These are phyloP conservation scores for Phoenix roebelenii DNA, from an alignment of 176 grass and related monocot species.

Conservation along the genomic window DNA sequence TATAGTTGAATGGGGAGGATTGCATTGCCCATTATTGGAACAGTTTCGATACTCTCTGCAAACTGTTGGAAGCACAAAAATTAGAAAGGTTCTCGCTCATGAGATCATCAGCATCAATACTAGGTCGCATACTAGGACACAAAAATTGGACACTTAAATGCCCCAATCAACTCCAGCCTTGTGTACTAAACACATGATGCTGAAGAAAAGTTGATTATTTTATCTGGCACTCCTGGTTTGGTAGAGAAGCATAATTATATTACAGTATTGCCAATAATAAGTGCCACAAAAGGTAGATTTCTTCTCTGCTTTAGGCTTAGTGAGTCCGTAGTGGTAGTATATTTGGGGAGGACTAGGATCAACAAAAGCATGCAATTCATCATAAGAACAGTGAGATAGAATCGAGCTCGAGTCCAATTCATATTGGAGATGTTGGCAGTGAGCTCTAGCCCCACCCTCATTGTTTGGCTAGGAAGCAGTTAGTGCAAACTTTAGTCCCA, in stretches of 20 bases:
- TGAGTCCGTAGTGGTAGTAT: conserved; percentile 16
- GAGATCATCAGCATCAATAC: conserved; percentile 20
- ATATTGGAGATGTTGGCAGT: conserved; percentile 13
- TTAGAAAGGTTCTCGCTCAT: background rate
- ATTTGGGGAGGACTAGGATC: conserved; percentile 25
- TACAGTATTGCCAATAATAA: conserved; percentile 33
- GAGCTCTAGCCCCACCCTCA: conserved; percentile 38
- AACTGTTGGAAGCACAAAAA: conserved; percentile 35
- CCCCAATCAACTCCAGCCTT: conserved; percentile 50
- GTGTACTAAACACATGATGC: conserved; percentile 35
- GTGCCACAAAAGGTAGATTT: conserved; percentile 19
- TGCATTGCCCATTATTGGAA: conserved; percentile 26
- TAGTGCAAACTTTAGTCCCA: background rate
- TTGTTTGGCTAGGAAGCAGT: conserved; percentile 36
- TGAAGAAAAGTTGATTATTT: conserved; percentile 14
- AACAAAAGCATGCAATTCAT: conserved; percentile 34
- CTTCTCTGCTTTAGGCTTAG: conserved; percentile 8
- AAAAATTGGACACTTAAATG: conserved; percentile 26
- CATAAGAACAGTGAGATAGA: conserved; percentile 34
- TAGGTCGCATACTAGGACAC: background rate
- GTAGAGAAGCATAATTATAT: conserved; percentile 19
- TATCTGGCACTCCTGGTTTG: conserved; percentile 1
- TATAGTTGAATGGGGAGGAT: conserved; percentile 21
- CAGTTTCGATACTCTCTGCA: conserved; percentile 59
- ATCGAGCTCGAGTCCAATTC: conserved; percentile 35